Base-by-base conservation (phyloP, 176 grass and related monocot species). In the Aegilops longissima region DNA sequence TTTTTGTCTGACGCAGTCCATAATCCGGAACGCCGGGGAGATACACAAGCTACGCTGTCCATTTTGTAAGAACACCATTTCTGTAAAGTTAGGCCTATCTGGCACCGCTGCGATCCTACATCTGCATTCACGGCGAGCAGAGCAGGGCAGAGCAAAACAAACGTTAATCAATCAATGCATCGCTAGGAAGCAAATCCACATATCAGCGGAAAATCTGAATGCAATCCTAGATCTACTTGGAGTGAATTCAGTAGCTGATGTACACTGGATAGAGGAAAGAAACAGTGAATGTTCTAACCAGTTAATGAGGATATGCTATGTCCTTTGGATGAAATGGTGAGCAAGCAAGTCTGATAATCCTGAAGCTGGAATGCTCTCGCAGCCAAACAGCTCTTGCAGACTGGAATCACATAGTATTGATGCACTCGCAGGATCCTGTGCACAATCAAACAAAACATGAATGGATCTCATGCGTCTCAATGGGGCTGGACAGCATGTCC, bases 321-420 rank as follows among this genome's bases (percentile, higher is more conserved):
- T 91, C 82, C 90, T 87, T 70, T 88, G 80, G 78, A 94, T 80
- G 86, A 98, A 94, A 80, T 98, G 93, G 69, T 87, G 92, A 76
- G 78, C 54, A 80, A 98, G 88, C 84, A 94, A 86, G 64, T 92
- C 88, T 83, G 89, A 81, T 89, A 98, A 77, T 36, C 70, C 92
- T 87, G 93, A 86, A 66, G 74, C 71, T 63, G 90, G 92, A 76
- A 98, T 79, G 75, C 81, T 95, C 66, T 95, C 92, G 66, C 91
- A 95, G 34, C 92, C 93, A 9, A 98, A 92, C 24, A 98, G 82
- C 91, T 94, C 93, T 79, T 96, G 92, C 73, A 98, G 90, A 78
- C 95, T 95, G 54, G 89, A 88, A 89, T 98, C 96, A 80, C 96
- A 98, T 71, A 94, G 61, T 91, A 98, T 94, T 14, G 88, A 92